These are phyloP conservation scores for Boletus subcaerulescens DNA, from an alignment of 768 basidiomycete genomes.

Conservation along the genomic window DNA sequence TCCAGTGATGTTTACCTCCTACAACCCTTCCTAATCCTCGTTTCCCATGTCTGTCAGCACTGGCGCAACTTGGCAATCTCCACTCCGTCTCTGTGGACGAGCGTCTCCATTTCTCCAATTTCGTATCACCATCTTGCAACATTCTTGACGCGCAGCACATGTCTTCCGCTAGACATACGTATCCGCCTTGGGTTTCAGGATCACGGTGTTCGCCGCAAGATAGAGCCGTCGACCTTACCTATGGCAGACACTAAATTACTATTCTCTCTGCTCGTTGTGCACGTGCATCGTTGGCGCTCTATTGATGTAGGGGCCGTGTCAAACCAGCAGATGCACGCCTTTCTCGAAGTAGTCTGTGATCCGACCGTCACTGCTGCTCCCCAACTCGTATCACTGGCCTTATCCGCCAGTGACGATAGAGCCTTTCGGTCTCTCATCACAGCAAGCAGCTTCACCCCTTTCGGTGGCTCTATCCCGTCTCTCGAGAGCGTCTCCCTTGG, in stretches of 20 bases:
- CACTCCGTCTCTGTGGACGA: slow-evolving; percentile 53
- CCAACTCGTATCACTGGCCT: slow-evolving; percentile 46
- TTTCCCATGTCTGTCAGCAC: slow-evolving; percentile 55
- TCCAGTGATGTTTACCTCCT: slow-evolving; percentile 12
- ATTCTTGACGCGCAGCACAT: slow-evolving; percentile 53
- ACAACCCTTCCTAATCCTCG: slow-evolving; percentile 48
- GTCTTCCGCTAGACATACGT: slow-evolving; percentile 47
- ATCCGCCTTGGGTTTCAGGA: slow-evolving; percentile 40
- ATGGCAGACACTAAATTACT: slow-evolving; percentile 20
- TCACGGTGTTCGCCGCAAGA: not conserved
- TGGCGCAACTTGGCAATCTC: slow-evolving; percentile 52
- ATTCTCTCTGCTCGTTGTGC: slow-evolving; percentile 41
- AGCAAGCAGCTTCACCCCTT: slow-evolving; percentile 43
- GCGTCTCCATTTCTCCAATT: slow-evolving; percentile 22
- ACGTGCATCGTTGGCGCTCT: slow-evolving; percentile 48
- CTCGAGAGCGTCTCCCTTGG: slow-evolving; percentile 48
- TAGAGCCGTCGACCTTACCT: slow-evolving; percentile 26
- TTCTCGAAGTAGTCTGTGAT: slow-evolving; percentile 41
- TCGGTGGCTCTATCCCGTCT: slow-evolving; percentile 49
- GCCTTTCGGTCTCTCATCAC: slow-evolving; percentile 22
- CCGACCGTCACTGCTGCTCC: slow-evolving; percentile 38
- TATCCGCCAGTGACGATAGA: slow-evolving; percentile 47
- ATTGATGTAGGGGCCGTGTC: slow-evolving; percentile 43
- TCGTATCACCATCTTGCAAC: slow-evolving; percentile 41
- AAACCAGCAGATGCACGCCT: slow-evolving; percentile 43